phyloP scores from a whole-genome alignment of 208 protist species.

The Trypanosoma caninum region DNA sequence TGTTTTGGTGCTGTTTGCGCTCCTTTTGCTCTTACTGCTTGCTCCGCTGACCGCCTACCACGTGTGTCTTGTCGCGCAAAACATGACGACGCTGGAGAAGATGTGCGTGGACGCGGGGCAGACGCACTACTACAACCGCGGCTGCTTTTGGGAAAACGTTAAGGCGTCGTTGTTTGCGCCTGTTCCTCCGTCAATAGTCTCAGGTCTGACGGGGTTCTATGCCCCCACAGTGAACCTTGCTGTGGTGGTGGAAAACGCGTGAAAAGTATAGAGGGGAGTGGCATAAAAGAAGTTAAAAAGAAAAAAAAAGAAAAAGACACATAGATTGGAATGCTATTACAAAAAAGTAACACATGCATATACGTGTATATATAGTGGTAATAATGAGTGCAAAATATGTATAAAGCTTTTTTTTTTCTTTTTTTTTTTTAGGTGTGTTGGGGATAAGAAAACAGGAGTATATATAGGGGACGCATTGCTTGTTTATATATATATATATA shows the following conservation, averaged over 20 bases:
- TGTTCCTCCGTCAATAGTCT: conserved; percentile 12
- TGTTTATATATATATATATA: too few relatives aligned
- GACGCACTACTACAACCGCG: conserved; percentile 57
- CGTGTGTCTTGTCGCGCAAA: conserved; percentile 57
- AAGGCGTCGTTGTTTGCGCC: conserved; percentile 21
- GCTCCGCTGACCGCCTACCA: conserved; percentile 55
- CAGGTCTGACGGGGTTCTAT: neutral
- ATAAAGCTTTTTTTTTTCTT: too few relatives aligned
- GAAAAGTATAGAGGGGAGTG: too few relatives aligned
- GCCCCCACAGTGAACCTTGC: conserved; percentile 2
- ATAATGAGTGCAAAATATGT: too few relatives aligned
- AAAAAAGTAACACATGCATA: too few relatives aligned
- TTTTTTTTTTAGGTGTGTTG: too few relatives aligned
- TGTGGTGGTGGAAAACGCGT: neutral
- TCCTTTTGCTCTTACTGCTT: conserved; percentile 38
- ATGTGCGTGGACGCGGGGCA: conserved; percentile 1
- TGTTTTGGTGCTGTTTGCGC: conserved; percentile 45
- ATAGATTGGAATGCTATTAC: too few relatives aligned
- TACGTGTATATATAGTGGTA: too few relatives aligned
- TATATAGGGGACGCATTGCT: too few relatives aligned
- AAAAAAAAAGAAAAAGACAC: too few relatives aligned
- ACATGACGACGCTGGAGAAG: conserved; percentile 62
- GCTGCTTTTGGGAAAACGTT: conserved; percentile 44
- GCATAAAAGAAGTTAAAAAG: too few relatives aligned
- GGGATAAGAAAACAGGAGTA: too few relatives aligned